Conservation (phyloP, 2,329 filamentous ascomycete species). For the Trichoderma sp. region DNA sequence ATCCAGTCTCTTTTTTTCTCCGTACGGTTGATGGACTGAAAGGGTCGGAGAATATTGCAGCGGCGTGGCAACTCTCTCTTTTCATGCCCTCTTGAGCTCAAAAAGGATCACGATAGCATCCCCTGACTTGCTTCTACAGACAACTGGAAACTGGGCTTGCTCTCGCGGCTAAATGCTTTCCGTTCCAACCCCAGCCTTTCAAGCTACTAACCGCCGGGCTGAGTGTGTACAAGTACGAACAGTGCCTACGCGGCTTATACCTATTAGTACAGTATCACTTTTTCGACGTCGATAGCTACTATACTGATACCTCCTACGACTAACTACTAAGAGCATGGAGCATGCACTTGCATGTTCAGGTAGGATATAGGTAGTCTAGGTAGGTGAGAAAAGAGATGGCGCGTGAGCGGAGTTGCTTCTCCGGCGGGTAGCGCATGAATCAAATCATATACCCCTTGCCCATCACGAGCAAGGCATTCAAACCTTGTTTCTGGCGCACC, state of each 20-base stretch:
- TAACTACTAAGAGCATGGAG: not conserved
- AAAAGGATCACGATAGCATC: not conserved
- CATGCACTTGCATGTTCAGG: not conserved
- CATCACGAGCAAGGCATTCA: not conserved
- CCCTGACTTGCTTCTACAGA: not conserved
- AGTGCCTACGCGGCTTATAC: not conserved
- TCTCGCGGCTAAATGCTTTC: not conserved
- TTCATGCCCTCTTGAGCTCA: not conserved
- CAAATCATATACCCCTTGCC: conserved; percentile 10
- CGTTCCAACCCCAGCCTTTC: not conserved
- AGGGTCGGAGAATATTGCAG: not conserved
- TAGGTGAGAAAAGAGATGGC: not conserved
- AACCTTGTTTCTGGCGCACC: not conserved
- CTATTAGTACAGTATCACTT: not conserved
- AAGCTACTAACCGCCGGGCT: not conserved
- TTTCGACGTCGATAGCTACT: too few species aligned
- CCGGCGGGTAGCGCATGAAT: conserved; percentile 13
- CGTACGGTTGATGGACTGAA: not conserved
- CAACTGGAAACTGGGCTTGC: not conserved
- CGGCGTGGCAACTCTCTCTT: not conserved
- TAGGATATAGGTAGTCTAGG: not conserved
- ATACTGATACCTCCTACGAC: too few species aligned
- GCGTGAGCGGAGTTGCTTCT: conserved; percentile 2
- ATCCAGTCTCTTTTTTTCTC: not conserved
- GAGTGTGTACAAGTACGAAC: not conserved